Percentiles rank a stretch among this genome's conserved stretches.
Conservation (phyloP, 73 alveolate genomes). For the Blepharisma japonicum region DNA sequence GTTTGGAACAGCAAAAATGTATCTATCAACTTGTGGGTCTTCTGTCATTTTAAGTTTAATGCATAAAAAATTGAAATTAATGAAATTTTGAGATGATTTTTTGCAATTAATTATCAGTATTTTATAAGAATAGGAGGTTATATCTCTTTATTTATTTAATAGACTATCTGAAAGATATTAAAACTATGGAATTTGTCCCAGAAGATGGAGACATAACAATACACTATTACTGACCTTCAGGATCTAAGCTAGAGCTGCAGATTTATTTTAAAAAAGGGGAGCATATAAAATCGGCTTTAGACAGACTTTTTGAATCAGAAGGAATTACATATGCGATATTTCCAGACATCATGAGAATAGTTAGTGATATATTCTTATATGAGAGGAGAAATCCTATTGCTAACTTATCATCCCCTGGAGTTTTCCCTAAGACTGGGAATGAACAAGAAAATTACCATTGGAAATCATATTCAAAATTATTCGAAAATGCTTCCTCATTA, state of each 20-base stretch:
- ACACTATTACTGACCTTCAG: background rate
- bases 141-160: too few relatives aligned
- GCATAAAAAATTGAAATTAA: too few relatives aligned
- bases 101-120: too few relatives aligned
- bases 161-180: too few relatives aligned
- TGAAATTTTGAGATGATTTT: too few relatives aligned
- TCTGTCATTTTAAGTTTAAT: too few relatives aligned
- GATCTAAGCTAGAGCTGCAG: background rate
- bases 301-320: background rate
- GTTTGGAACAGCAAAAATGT: too few relatives aligned
- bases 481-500: background rate
- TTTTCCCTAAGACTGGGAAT: background rate
- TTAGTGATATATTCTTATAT: background rate
- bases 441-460: background rate
- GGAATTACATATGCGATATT: background rate
- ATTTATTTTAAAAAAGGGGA: background rate
- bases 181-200: background rate
- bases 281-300: background rate
- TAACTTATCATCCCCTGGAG: background rate
- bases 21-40: too few relatives aligned
- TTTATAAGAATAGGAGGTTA: too few relatives aligned
- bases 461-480: background rate
- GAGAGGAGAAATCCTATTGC: background rate
- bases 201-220: background rate
- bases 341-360: background rate